Evolutionary conservation across 176 grass and related monocot genomes (phyloP).

Genomic region (Musa schizocarpa): DNA sequence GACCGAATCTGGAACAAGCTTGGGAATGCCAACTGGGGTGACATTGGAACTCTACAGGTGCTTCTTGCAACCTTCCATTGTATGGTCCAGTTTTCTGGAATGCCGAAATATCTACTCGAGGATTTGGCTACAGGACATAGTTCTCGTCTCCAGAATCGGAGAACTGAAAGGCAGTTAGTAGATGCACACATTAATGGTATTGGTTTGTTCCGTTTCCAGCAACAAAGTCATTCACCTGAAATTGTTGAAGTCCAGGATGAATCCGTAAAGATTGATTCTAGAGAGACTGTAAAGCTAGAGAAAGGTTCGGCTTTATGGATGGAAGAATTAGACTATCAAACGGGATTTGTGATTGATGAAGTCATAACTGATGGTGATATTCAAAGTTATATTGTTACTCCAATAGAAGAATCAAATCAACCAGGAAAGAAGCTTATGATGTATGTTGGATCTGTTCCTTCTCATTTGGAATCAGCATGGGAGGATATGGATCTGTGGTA

Average conservation of each 20-base stretch:
- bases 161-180: conserved; percentile 84
- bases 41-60: conserved; percentile 84
- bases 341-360: conserved; percentile 66
- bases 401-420: conserved; percentile 37
- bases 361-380: conserved; percentile 57
- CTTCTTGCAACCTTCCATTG: conserved; percentile 79
- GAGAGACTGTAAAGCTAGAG: conserved; percentile 73
- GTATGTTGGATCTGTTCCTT: conserved; percentile 73
- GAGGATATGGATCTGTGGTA: conserved; percentile 97
- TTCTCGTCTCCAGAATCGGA: conserved; percentile 75
- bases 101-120: conserved; percentile 65
- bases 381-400: conserved; percentile 61
- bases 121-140: conserved; percentile 76
- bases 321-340: conserved; percentile 60
- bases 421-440: conserved; percentile 50
- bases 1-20: conserved; percentile 96
- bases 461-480: conserved; percentile 83
- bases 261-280: conserved; percentile 40
- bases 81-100: conserved; percentile 72
- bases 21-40: conserved; percentile 95
- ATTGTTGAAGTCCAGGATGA: conserved; percentile 84
- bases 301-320: conserved; percentile 67
- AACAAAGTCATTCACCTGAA: conserved; percentile 74
- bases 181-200: conserved; percentile 62
- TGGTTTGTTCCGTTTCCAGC: conserved; percentile 60